These are phyloP conservation scores for Alternaria solani DNA, from an alignment of 2,329 filamentous ascomycete genomes.

Conservation along the genomic window DNA sequence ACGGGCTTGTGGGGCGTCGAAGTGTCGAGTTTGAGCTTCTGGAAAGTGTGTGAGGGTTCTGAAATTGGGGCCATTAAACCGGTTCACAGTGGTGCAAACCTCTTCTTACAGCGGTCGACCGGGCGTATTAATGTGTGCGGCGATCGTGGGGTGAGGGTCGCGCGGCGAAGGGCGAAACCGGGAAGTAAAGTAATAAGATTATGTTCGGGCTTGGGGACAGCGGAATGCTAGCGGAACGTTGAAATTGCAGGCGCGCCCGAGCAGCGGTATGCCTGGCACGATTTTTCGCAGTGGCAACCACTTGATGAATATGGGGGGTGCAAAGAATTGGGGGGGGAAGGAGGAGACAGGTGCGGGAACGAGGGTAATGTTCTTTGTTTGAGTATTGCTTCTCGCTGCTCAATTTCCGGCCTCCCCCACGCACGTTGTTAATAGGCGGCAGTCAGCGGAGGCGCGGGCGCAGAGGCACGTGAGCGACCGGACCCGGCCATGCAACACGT, in stretches of 20 bases:
- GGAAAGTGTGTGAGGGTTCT: slow-evolving; percentile 52
- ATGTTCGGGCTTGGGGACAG: slow-evolving; percentile 18
- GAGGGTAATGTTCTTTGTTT: slow-evolving; percentile 7
- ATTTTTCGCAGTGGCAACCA: slow-evolving; percentile 10
- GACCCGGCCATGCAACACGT: not conserved
- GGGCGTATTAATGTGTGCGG: slow-evolving; percentile 40
- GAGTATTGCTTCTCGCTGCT: slow-evolving; percentile 1
- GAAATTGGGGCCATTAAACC: slow-evolving; percentile 51
- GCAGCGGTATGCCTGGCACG: slow-evolving; percentile 9
- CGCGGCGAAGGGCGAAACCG: slow-evolving; percentile 38
- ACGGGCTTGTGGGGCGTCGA: slow-evolving; percentile 44
- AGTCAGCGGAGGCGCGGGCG: slow-evolving; percentile 15
- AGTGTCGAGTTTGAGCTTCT: slow-evolving; percentile 54
- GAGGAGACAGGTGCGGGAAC: not conserved
- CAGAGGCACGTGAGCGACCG: slow-evolving; percentile 14
- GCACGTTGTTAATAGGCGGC: slow-evolving; percentile 15
- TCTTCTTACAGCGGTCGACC: slow-evolving; percentile 27
- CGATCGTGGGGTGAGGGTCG: slow-evolving; percentile 39
- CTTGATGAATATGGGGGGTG: slow-evolving; percentile 2
- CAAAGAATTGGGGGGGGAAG: not conserved
- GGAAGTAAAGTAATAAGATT: slow-evolving; percentile 27
- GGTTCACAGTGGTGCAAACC: slow-evolving; percentile 48
- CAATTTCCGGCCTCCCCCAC: slow-evolving; percentile 13
- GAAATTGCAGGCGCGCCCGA: slow-evolving; percentile 17
- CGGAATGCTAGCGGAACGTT: slow-evolving; percentile 26